Evolutionary conservation across 208 protist genomes (phyloP).

Genomic region (Herpetomonas samuelpessoai): DNA sequence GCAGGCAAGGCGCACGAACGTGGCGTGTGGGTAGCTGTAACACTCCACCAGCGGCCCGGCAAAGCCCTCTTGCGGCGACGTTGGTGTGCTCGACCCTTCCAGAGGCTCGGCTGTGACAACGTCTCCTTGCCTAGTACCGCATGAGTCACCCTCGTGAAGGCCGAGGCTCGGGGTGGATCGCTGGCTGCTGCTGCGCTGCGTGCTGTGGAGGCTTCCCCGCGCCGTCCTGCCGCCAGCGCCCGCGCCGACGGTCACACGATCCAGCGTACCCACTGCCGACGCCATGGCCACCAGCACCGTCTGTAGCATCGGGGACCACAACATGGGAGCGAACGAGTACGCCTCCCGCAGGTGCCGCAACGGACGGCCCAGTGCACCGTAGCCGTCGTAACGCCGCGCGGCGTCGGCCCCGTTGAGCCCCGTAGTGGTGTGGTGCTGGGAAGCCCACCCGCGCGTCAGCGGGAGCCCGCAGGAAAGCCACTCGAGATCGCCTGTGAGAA

Average conservation of each 20-base stretch:
- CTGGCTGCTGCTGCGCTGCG: not conserved
- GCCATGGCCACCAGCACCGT: conserved; percentile 2
- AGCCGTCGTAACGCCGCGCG: conserved; percentile 21
- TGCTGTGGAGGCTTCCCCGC: no score
- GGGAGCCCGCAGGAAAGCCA: conserved; percentile 40
- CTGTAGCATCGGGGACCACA: conserved; percentile 10
- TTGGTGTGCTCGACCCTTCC: no score
- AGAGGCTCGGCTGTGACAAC: no score
- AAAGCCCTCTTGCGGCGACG: no score
- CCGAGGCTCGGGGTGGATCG: not conserved
- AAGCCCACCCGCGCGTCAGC: conserved; percentile 23
- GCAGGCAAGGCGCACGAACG: not conserved
- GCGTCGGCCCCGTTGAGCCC: conserved; percentile 2
- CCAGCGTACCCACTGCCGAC: not conserved
- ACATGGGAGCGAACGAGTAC: conserved; percentile 23
- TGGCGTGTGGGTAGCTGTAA: conserved; percentile 7
- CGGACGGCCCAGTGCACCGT: conserved; percentile 37
- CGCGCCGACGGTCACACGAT: not conserved
- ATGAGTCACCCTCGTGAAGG: no score
- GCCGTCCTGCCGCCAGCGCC: no score
- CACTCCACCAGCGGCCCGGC: conserved; percentile 1
- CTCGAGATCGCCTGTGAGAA: conserved; percentile 27
- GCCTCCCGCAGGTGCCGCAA: conserved; percentile 6
- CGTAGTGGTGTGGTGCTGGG: not conserved
- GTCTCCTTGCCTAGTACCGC: no score